A percentile compares a stretch with the other conserved stretches of the same genome.
phyloP scores from a whole-genome alignment of 169 alveolate genomes.

The Plasmodium yoelii region DNA sequence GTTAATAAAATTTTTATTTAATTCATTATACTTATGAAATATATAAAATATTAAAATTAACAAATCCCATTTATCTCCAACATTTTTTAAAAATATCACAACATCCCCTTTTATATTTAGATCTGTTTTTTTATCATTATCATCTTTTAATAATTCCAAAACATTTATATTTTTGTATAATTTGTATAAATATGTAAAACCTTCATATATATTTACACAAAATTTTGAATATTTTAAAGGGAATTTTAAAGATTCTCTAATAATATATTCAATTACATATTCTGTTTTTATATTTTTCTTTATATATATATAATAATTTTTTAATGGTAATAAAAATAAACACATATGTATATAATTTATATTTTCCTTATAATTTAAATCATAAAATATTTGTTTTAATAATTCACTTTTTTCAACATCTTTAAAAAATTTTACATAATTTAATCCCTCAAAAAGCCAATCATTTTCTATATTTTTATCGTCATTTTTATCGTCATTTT shows the following conservation, averaged over 20 bases:
- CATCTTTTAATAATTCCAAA: conserved; percentile 44
- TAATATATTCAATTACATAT: conserved; percentile 34
- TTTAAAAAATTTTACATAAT: conserved; percentile 63
- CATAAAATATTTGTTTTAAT: conserved; percentile 23
- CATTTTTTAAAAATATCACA: conserved; percentile 54
- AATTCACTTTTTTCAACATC: conserved; percentile 38
- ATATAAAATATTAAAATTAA: conserved; percentile 54
- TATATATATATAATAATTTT: conserved; percentile 43
- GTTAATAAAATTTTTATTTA: conserved; percentile 35
- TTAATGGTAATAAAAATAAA: conserved; percentile 48
- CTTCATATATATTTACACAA: conserved; percentile 58
- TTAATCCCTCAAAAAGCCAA: conserved; percentile 53
- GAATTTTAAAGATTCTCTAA: conserved; percentile 69
- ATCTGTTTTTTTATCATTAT: conserved; percentile 17
- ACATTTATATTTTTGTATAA: conserved; percentile 47
- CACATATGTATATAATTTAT: conserved; percentile 36
- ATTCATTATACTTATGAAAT: conserved; percentile 67
- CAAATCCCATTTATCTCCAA: conserved; percentile 73
- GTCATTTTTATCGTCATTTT: neutral
- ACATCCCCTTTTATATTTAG: conserved; percentile 40
- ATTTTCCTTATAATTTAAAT: conserved; percentile 35
- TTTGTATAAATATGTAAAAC: conserved; percentile 39
- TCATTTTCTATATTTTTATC: conserved; percentile 2
- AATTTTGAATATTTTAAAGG: conserved; percentile 70
- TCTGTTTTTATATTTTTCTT: conserved; percentile 48